Evolutionary conservation across 192 early-diverging fungal genomes (phyloP), one percentile per base, ranked within the genome.

Genomic region (Dissophora globulifera): DNA sequence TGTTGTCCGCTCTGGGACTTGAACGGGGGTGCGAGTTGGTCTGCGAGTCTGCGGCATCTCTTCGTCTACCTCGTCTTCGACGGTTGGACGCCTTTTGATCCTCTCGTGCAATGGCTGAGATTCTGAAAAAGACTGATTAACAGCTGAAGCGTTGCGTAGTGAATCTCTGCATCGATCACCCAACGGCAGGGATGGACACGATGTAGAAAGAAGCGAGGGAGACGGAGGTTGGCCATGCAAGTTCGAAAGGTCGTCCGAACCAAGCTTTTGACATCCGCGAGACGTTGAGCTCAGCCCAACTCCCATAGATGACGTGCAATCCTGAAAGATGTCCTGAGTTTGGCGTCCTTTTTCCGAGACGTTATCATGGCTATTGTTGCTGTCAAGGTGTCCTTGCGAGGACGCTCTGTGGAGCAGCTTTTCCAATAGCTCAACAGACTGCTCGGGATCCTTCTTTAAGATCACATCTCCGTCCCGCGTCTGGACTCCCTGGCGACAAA

Each of bases 401-500:
- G 69, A 53, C 0, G 69, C 61, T 8, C 38, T 52, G 4, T 53
- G 30, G 6, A 72, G 0, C 0, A 72, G 13, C 17, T 31, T 23
- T 22, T 64, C 53, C 20, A 72, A 25, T 13, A 72, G 27, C 22
- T 63, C 61, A 15, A 62, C 47, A 16, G 69, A 48, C n/a, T 72
- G 69, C 12, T 49, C 55, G 20, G 25, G 51, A 23, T 72, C 69
- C 27, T 54, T 50, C 38, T 51, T 52, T 40, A 72, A 27, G 19
- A 72, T 50, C 20, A 64, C 40, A 31, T 27, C 31, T 9, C 61
- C 69, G 2, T 64, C 54, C 16, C 55, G 45, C 1, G 54, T 56
- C 49, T 72, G 59, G 12, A 72, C 60, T 15, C 69, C 69, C 30
- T 72, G 69, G 51, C 69, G 60, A 35, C 69, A 72, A 1, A 72